A percentile compares a stretch with the other conserved stretches of the same genome.
Evolutionary conservation across 2,329 filamentous ascomycete species (phyloP).

Genomic region (Raffaelea deltoideospora): DNA sequence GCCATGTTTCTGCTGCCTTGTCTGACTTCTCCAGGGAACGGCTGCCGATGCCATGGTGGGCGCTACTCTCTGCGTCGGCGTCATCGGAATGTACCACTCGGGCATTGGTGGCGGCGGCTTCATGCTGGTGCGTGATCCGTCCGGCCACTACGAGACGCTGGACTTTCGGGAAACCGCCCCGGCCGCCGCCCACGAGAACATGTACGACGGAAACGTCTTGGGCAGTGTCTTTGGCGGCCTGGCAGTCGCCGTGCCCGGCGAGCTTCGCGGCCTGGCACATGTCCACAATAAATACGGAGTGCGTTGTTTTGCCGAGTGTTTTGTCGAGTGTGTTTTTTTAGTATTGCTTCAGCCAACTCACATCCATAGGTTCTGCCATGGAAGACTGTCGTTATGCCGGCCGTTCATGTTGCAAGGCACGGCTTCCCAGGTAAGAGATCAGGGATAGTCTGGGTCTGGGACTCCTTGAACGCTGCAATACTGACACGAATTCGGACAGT

Average conservation of each 20-base stretch:
- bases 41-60: constrained; percentile 64
- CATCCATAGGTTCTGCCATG: constrained; percentile 39
- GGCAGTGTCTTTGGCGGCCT: constrained; percentile 59
- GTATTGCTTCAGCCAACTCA: neutral
- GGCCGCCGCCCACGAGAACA: constrained; percentile 63
- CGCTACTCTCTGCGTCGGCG: constrained; percentile 60
- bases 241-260: constrained; percentile 56
- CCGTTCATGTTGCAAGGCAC: constrained; percentile 55
- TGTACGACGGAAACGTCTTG: constrained; percentile 60
- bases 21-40: constrained; percentile 38
- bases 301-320: neutral
- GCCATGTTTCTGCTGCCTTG: neutral
- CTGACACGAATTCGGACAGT: constrained; percentile 36
- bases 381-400: constrained; percentile 57
- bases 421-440: constrained; percentile 49
- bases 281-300: constrained; percentile 59
- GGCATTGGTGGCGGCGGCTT: constrained; percentile 89
- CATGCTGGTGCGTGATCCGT: constrained; percentile 57
- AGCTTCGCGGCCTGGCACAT: constrained; percentile 64
- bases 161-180: constrained; percentile 87
- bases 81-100: constrained; percentile 61
- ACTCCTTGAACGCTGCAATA: too few relatives aligned
- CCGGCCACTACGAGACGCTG: constrained; percentile 70
- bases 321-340: neutral
- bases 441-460: too few relatives aligned